Evolutionary conservation across 495 filamentous ascomycete genomes (phyloP).

Genomic region (Podospora tetraspora): DNA sequence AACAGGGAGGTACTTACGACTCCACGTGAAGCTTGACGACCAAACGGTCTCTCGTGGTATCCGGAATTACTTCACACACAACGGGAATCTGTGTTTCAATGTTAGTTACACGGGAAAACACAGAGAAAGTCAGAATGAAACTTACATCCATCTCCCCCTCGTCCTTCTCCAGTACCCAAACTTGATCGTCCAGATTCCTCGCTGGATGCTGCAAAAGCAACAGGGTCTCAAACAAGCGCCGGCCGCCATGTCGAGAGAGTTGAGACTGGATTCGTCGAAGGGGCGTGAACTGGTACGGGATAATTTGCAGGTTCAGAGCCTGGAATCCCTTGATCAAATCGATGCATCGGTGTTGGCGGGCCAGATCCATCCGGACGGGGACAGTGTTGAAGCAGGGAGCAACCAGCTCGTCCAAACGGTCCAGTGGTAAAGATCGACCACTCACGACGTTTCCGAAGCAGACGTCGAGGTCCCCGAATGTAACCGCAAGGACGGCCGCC

Average conservation of each 20-base stretch:
- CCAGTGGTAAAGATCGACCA: constrained; percentile 60
- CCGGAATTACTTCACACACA: constrained; percentile 62
- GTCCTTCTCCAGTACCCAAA: constrained; percentile 66
- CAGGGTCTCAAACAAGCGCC: constrained; percentile 67
- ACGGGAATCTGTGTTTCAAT: constrained; percentile 46
- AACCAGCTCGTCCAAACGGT: constrained; percentile 63
- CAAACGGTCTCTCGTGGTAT: constrained; percentile 16
- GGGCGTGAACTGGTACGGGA: constrained; percentile 63
- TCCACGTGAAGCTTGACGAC: constrained; percentile 25
- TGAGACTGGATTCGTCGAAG: constrained; percentile 56
- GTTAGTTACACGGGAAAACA: no score
- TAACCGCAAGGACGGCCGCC: constrained; percentile 52
- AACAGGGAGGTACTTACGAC: constrained; percentile 7
- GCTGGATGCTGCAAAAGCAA: constrained; percentile 62
- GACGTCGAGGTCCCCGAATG: constrained; percentile 54
- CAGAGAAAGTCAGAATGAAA: no score
- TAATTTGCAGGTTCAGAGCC: constrained; percentile 48
- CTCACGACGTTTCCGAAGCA: constrained; percentile 79
- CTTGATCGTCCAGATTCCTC: constrained; percentile 43
- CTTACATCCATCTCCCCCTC: constrained; percentile 72
- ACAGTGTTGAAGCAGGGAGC: constrained; percentile 88
- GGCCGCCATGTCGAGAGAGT: constrained; percentile 20
- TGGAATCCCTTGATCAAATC: constrained; percentile 54
- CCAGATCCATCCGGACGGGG: constrained; percentile 60
- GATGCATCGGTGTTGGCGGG: constrained; percentile 37